These are phyloP conservation scores for Penstemon newberryi DNA, from an alignment of 257 asterid species.

Conservation along the genomic window DNA sequence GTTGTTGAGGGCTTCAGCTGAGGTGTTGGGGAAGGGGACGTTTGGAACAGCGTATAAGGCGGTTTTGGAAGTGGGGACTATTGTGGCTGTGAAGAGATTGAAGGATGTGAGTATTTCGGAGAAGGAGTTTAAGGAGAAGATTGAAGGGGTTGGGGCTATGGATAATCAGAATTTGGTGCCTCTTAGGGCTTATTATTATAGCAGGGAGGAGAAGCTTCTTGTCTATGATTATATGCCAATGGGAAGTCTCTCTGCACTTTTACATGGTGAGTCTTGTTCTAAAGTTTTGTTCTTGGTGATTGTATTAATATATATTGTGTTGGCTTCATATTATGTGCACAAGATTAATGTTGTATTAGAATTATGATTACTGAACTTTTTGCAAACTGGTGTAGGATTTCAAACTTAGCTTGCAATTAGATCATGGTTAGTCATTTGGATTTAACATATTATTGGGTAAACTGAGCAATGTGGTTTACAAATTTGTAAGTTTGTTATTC, in stretches of 20 bases:
- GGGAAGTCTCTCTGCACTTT: constrained; percentile 91
- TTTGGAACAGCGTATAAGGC: constrained; percentile 85
- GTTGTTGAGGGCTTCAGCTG: constrained; percentile 62
- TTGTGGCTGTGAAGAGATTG: constrained; percentile 85
- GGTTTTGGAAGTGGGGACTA: constrained; percentile 72
- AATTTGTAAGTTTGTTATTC: constrained; percentile 5
- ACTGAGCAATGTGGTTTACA: not conserved
- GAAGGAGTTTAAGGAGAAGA: constrained; percentile 67
- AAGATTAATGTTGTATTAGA: constrained; percentile 3
- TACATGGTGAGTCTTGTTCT: constrained; percentile 55
- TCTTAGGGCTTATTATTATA: constrained; percentile 74
- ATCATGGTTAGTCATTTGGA: not conserved
- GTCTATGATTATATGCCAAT: constrained; percentile 84
- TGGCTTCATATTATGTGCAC: constrained; percentile 10
- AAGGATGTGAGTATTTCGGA: constrained; percentile 67
- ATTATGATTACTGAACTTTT: not conserved
- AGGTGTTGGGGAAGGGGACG: constrained; percentile 66
- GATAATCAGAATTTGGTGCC: constrained; percentile 82
- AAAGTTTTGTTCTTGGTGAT: not conserved
- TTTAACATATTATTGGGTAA: not conserved
- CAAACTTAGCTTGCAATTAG: not conserved
- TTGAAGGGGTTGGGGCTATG: constrained; percentile 71
- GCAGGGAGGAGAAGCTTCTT: constrained; percentile 86
- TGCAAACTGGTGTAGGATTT: not conserved
- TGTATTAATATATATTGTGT: not conserved